phyloP scores from a whole-genome alignment of 2,329 filamentous ascomycete genomes.

The Ophiostoma sp. region DNA sequence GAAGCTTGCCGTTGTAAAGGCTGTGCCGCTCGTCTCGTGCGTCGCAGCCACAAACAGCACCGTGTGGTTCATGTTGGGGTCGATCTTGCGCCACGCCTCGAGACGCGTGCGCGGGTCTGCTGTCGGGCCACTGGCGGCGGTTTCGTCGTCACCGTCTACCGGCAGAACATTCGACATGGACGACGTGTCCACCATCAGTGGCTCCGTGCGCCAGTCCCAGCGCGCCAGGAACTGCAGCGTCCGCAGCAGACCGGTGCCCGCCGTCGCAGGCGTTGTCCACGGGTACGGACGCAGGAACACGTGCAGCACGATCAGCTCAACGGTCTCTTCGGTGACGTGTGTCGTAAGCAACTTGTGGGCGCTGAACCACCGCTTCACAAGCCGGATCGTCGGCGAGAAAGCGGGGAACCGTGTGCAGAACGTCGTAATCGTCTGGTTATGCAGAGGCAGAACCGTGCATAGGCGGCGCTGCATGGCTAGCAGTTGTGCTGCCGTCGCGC shows the following conservation, averaged over 20 bases:
- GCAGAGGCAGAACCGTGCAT: constrained; percentile 67
- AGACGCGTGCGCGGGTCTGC: constrained; percentile 52
- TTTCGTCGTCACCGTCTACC: constrained; percentile 36
- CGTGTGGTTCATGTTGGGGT: constrained; percentile 79
- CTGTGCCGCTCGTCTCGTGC: constrained; percentile 68
- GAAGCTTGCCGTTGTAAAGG: constrained; percentile 60
- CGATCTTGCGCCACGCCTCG: constrained; percentile 78
- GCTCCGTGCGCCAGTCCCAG: constrained; percentile 88
- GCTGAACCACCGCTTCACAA: constrained; percentile 86
- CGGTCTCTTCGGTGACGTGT: constrained; percentile 72
- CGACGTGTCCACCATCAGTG: constrained; percentile 72
- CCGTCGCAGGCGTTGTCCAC: constrained; percentile 70
- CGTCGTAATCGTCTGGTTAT: constrained; percentile 74
- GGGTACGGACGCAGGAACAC: constrained; percentile 78
- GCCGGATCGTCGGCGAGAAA: constrained; percentile 73
- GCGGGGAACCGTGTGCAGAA: constrained; percentile 74
- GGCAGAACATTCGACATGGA: constrained; percentile 46
- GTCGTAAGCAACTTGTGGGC: constrained; percentile 61
- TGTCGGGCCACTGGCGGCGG: constrained; percentile 28
- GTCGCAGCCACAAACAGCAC: constrained; percentile 77
- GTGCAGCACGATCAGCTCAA: constrained; percentile 75
- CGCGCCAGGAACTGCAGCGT: constrained; percentile 72
- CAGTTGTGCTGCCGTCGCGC: constrained; percentile 63
- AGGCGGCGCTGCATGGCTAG: constrained; percentile 65
- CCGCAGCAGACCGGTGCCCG: constrained; percentile 73